Evolutionary conservation across 73 alveolate genomes (phyloP).

Genomic region (Urostyla sp.): DNA sequence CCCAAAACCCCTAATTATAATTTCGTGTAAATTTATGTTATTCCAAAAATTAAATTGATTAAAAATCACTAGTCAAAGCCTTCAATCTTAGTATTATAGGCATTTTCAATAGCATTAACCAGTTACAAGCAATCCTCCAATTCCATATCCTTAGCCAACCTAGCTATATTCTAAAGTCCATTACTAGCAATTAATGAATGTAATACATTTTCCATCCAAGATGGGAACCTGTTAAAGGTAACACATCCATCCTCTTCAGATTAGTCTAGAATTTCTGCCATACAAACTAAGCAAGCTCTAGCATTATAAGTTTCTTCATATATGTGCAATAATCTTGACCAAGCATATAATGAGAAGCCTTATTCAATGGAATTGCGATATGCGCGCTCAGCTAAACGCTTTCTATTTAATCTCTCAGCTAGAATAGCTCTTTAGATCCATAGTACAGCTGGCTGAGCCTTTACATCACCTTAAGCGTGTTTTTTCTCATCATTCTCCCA

Average conservation of each 20-base stretch:
- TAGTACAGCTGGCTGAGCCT: constrained; percentile 42
- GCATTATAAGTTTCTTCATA: constrained; percentile 70
- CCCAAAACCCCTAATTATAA: no score
- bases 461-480: constrained; percentile 47
- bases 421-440: constrained; percentile 74
- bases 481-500: constrained; percentile 74
- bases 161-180: constrained; percentile 66
- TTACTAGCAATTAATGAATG: constrained; percentile 57
- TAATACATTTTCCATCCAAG: constrained; percentile 66
- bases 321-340: constrained; percentile 68
- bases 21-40: no score
- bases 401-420: constrained; percentile 70
- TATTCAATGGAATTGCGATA: constrained; percentile 68
- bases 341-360: constrained; percentile 73
- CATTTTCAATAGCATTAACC: constrained; percentile 50
- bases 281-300: constrained; percentile 74
- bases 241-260: constrained; percentile 74
- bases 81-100: constrained; percentile 52
- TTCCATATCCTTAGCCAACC: constrained; percentile 64
- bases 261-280: constrained; percentile 72
- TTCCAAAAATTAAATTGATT: no score
- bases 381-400: constrained; percentile 72
- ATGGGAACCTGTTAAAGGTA: constrained; percentile 47
- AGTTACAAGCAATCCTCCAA: constrained; percentile 64
- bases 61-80: constrained; percentile 55